Evolutionary conservation across 139 green algal genomes (phyloP), one percentile per base, ranked within the genome.

Genomic region (Chlamydomonas sp.): DNA sequence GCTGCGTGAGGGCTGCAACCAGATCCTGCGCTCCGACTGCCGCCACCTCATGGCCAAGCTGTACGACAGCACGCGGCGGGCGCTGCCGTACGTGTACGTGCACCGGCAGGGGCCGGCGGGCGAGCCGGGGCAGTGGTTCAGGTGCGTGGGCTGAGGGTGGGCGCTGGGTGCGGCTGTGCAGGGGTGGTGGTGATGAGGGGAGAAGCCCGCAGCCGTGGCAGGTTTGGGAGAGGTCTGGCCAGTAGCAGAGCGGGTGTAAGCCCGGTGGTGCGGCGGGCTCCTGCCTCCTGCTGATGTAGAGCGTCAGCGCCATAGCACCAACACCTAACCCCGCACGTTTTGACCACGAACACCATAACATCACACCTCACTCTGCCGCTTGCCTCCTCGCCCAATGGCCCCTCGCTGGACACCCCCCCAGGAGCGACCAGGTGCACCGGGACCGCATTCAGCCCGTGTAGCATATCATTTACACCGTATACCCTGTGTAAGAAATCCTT

Each of bases 1-100:
- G 15, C 91, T 99, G 78, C 94, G 95, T 31, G 91, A 98, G 79
- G 96, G 95, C 83, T 99, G 97, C 94, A 98, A 97, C 89, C 91
- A 89, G 63, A 98, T 99, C 83, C 94, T 99, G 78, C 90, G 94
- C 63, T 90, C 91, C 17, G 95, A 98, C 91, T 97, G 93, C 89
- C 62, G 93, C 15, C 83, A 91, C 15, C 93, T 98, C 57, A 85
- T 95, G 58, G 77, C 85, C 7, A 77, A 86, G 8, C 88, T 96
- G 71, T 80, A 83, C 75, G 83, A 79, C 72, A 73, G 83, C n/a
- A 76, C 73, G 3, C n/a, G 63, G 2, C 20, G 73, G 62, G 83
- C 49, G 62, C 73, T 87, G 61, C 72, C 72, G 73, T 69, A 71
- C 62, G 62, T 63, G 68, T 80, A 73, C 72, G 83, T 87, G 17